A percentile compares a stretch with the other conserved stretches of the same genome.
Evolutionary conservation across 495 filamentous ascomycete genomes (phyloP).

Genomic region (Alectoria sarmentosa): DNA sequence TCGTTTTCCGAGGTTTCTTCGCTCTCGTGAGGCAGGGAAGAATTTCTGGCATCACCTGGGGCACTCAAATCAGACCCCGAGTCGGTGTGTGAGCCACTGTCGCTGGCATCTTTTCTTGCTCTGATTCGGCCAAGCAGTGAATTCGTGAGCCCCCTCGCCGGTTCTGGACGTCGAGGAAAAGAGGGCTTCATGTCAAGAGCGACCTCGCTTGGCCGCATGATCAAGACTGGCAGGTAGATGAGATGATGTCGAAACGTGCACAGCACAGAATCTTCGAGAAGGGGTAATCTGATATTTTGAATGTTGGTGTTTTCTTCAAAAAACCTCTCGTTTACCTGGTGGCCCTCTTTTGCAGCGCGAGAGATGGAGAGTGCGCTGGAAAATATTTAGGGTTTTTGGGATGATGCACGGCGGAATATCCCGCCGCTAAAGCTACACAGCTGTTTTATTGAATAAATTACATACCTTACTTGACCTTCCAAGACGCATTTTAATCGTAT

Average conservation of each 20-base stretch:
- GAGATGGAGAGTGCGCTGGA: too few species aligned
- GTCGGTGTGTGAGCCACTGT: constrained; percentile 7
- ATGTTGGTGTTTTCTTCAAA: neutral
- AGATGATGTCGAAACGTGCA: neutral
- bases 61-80: constrained; percentile 3
- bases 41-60: neutral
- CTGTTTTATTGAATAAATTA: too few species aligned
- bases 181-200: neutral
- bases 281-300: neutral
- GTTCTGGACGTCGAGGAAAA: neutral
- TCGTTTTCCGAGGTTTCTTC: neutral
- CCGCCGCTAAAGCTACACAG: too few species aligned
- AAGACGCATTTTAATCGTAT: too few species aligned
- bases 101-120: constrained; percentile 4
- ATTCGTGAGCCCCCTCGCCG: neutral
- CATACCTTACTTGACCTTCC: too few species aligned
- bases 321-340: too few species aligned
- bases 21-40: neutral
- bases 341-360: too few species aligned
- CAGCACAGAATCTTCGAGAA: neutral
- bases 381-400: too few species aligned
- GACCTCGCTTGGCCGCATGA: neutral
- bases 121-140: neutral
- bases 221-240: neutral
- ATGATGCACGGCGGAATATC: too few species aligned